Evolutionary conservation across 2,329 filamentous ascomycete genomes (phyloP).

Genomic region (Acephala macrosclerotiorum): DNA sequence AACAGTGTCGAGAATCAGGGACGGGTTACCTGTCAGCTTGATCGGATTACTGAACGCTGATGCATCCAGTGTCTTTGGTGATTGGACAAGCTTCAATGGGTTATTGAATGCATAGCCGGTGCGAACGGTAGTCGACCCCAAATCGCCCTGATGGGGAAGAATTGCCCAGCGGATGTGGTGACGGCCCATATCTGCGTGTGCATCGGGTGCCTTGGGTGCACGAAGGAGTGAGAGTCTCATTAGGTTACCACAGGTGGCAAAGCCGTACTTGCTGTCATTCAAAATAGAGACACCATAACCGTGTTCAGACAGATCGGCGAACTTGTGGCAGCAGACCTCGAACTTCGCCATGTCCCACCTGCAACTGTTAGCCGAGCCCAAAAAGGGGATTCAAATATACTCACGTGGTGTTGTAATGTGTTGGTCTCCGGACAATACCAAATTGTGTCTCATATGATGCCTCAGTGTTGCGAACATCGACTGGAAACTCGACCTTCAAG

Average conservation of each 20-base stretch:
- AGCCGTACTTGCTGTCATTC: constrained; percentile 96
- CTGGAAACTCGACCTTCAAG: constrained; percentile 97
- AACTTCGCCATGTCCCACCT: constrained; percentile 98
- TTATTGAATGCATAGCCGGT: constrained; percentile 93
- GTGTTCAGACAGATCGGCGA: constrained; percentile 87
- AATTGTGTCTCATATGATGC: constrained; percentile 96
- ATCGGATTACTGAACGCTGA: constrained; percentile 61
- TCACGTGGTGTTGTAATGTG: constrained; percentile 93
- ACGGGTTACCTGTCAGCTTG: constrained; percentile 68
- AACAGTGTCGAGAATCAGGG: constrained; percentile 84
- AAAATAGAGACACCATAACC: constrained; percentile 91
- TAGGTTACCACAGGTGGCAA: constrained; percentile 85
- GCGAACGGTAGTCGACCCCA: constrained; percentile 77
- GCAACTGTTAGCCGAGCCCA: constrained; percentile 37
- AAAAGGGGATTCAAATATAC: constrained; percentile 27
- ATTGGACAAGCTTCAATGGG: constrained; percentile 65
- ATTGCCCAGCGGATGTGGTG: constrained; percentile 92
- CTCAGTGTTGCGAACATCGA: constrained; percentile 88
- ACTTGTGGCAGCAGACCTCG: constrained; percentile 95
- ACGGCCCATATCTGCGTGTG: constrained; percentile 90
- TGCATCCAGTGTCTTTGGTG: constrained; percentile 52
- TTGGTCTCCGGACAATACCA: constrained; percentile 86
- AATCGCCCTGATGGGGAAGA: constrained; percentile 78
- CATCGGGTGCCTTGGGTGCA: constrained; percentile 91
- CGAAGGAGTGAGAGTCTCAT: constrained; percentile 91